Evolutionary conservation across 495 filamentous ascomycete genomes (phyloP), one percentile per base, ranked within the genome.

Genomic region (Penicillium mononematosum): DNA sequence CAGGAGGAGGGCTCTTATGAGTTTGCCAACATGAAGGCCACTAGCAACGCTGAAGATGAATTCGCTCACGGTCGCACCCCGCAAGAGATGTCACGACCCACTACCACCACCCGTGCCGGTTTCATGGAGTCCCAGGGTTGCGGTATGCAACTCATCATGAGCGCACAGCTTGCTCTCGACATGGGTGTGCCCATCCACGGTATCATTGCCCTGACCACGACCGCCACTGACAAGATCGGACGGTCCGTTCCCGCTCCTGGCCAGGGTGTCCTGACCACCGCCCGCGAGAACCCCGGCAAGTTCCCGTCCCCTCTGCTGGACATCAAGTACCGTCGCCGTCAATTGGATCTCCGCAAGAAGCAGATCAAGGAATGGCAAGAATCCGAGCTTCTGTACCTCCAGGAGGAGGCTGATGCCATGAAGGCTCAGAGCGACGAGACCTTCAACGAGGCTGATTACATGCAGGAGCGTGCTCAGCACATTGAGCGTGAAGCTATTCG

Each of bases 111-210:
- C 10, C 83, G 94, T 72, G 92, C 90, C 62, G 94, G 94, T 29
- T 99, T 99, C 81, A 98, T 99, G 95, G 94, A 99, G 78, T 97
- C 94, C 1, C 95, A 98, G 78, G 94, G 94, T 60, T 96, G 90
- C 64, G 94, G 95, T 85, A 86, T 99, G 73, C 94, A 99, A 73
- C 83, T 99, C 56, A 95, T 99, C 72, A 98, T 98, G 95, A 95
- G 85, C 59, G 94, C 94, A 31, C 89, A 88, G 78, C 85, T 99
- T 53, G 94, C 94, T 29, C 75, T 99, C 25, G 94, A 98, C 62
- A 99, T 99, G 94, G 94, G 94, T 72, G 91, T 99, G 5, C 94
- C 94, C 3, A 98, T 98, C 66, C 90, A 98, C 69, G 94, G 95
- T 75, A 84, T 99, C 62, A 81, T 99, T 64, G 95, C 89, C 39